Evolutionary conservation across 345 rosid species (phyloP).

Genomic region (Cardamine resedifolia): DNA sequence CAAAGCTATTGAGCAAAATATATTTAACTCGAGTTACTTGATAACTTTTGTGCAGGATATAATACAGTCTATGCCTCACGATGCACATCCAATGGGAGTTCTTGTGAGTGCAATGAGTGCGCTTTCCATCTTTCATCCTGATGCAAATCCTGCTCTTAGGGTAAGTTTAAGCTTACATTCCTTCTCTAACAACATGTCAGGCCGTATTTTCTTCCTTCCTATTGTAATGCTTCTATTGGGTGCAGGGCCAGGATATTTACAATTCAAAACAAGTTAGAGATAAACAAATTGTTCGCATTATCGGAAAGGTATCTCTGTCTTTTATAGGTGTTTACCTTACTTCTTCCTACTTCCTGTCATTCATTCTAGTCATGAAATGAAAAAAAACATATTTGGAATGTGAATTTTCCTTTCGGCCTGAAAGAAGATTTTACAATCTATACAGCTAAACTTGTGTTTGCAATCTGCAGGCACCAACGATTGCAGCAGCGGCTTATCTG

Average conservation of each 20-base stretch:
- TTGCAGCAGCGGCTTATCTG: slow-evolving; percentile 96
- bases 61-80: slow-evolving; percentile 95
- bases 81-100: slow-evolving; percentile 99
- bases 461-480: slow-evolving; percentile 69
- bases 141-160: slow-evolving; percentile 97
- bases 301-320: slow-evolving; percentile 70
- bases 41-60: slow-evolving; percentile 59
- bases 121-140: slow-evolving; percentile 97
- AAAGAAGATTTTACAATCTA: neutral
- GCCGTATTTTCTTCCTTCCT: neutral
- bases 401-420: neutral
- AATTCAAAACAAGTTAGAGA: slow-evolving; percentile 83
- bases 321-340: slow-evolving; percentile 1
- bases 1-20: neutral
- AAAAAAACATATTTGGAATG: neutral
- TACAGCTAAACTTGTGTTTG: neutral
- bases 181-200: neutral
- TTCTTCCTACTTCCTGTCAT: neutral
- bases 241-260: slow-evolving; percentile 56
- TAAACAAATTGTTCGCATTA: slow-evolving; percentile 87
- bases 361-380: neutral
- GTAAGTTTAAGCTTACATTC: slow-evolving; percentile 48
- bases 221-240: slow-evolving; percentile 20
- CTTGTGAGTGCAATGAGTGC: slow-evolving; percentile 97
- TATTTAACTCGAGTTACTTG: neutral